Base-by-base conservation (phyloP, 2,329 filamentous ascomycete genomes). In the Pleoardoris graminearum region DNA sequence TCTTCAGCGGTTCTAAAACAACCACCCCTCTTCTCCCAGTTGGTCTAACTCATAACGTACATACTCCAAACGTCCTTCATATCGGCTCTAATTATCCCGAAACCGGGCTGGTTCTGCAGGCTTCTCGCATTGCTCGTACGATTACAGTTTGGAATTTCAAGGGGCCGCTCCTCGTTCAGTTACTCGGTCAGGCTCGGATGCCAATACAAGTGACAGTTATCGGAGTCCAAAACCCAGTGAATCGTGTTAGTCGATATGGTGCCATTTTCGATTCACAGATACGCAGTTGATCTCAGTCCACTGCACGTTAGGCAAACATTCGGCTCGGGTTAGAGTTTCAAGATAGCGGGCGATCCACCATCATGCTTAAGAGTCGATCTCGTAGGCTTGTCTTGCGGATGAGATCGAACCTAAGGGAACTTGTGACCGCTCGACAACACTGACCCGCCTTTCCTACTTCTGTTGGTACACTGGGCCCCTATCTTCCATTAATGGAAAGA, bases 291-390 rank as follows among this genome's bases (percentile, higher is more conserved):
- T 14, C 17, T 25, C 30, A 21, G 17, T 21, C 16, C 32, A 33
- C 32, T 37, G 14, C 33, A 19, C 32, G 32, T 33, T 37, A 47
- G 16, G 21, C 30, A 27, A 3, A 12, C n/a, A n/a, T 16, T 14
- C 30, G 19, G 11, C 14, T 17, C 23, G 14, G 21, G 21, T 16
- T 23, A 37, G 19, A 8, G 8, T 14, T 29, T n/a, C 23, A n/a
- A 19, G 33, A 32, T 47, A 47, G 33, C 44, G 44, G 43, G 44
- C 44, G 33, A 36, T 37, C 32, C n/a, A n/a, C 44, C 44, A 38
- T 16, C 16, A 16, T 16, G 30, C 30, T 29, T 17, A 12, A n/a
- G 11, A n/a, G n/a, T n/a, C n/a, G n/a, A n/a, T n/a, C n/a, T n/a
- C n/a, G n/a, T n/a, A n/a, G n/a, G n/a, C n/a, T n/a, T n/a, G n/a